Conservation (phyloP, 2,329 filamentous ascomycete species). For the Boeremia lycopersici region DNA sequence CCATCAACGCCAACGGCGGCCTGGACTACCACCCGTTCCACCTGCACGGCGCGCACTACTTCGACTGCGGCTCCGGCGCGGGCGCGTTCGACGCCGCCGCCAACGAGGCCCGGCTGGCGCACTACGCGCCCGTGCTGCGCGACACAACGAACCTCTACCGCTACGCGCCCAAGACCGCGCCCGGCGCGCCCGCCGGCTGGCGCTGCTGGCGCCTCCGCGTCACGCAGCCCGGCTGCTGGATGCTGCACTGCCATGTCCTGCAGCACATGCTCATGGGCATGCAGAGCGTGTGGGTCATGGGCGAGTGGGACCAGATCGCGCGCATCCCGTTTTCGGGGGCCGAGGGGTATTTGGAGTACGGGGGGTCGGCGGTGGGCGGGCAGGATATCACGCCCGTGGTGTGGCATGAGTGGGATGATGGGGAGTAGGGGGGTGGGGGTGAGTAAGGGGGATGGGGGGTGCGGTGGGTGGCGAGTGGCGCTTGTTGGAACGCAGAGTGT, state of each 20-base stretch:
- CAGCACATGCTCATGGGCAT: constrained; percentile 64
- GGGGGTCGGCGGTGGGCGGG: constrained; percentile 51
- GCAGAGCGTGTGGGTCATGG: constrained; percentile 56
- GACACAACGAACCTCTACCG: constrained; percentile 63
- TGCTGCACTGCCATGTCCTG: constrained; percentile 66
- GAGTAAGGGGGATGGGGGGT: too few species aligned
- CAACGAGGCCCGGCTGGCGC: constrained; percentile 53
- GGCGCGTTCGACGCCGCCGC: constrained; percentile 58
- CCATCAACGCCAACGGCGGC: constrained; percentile 27
- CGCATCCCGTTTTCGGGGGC: constrained; percentile 43
- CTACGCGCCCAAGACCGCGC: constrained; percentile 53
- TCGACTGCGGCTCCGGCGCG: constrained; percentile 60
- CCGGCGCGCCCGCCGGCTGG: constrained; percentile 60
- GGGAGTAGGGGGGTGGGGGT: not conserved
- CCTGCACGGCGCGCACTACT: constrained; percentile 61
- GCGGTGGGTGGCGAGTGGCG: too few species aligned
- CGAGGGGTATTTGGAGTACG: constrained; percentile 53
- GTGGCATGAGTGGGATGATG: constrained; percentile 18
- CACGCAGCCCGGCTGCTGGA: constrained; percentile 54
- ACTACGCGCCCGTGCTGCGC: constrained; percentile 48
- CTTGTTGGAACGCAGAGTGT: too few species aligned
- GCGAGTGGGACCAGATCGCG: constrained; percentile 50
- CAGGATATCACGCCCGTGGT: constrained; percentile 13
- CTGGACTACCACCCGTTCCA: constrained; percentile 59
- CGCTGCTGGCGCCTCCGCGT: constrained; percentile 65